Evolutionary conservation across 2,329 filamentous ascomycete species (phyloP).

Genomic region (Scedosporium apiospermum): DNA sequence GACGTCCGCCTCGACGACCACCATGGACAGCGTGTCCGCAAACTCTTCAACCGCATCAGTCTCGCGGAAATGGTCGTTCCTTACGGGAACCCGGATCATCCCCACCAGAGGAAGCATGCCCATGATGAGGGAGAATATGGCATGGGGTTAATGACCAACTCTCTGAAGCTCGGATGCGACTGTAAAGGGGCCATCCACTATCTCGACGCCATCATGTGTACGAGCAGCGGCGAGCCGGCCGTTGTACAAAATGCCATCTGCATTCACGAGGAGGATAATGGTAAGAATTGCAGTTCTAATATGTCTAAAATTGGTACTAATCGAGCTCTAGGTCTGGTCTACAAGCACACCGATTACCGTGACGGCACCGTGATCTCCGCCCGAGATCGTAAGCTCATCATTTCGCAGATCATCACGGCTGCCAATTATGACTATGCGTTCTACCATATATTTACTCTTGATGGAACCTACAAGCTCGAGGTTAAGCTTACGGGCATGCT

Average conservation of each 20-base stretch:
- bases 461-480: slow-evolving; percentile 54
- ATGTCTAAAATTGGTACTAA: too few species aligned
- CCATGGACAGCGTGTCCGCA: slow-evolving; percentile 60
- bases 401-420: slow-evolving; percentile 89
- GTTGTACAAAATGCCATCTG: slow-evolving; percentile 91
- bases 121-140: slow-evolving; percentile 77
- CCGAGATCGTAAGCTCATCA: slow-evolving; percentile 72
- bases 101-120: slow-evolving; percentile 73
- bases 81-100: slow-evolving; percentile 72
- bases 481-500: slow-evolving; percentile 87
- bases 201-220: slow-evolving; percentile 78
- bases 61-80: slow-evolving; percentile 92
- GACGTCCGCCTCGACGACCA: slow-evolving; percentile 79
- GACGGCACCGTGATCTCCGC: slow-evolving; percentile 82
- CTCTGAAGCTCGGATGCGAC: slow-evolving; percentile 65
- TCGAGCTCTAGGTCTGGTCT: slow-evolving; percentile 42
- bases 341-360: slow-evolving; percentile 91
- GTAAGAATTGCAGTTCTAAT: slow-evolving; percentile 29
- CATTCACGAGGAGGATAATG: slow-evolving; percentile 87
- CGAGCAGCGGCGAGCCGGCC: slow-evolving; percentile 61
- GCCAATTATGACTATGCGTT: slow-evolving; percentile 86
- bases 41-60: slow-evolving; percentile 77
- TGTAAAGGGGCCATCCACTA: slow-evolving; percentile 91
- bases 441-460: slow-evolving; percentile 68
- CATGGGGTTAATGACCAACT: slow-evolving; percentile 77